phyloP scores from a whole-genome alignment of 352 stramenopile genomes.

The Globisporangium rhizosaccharum region DNA sequence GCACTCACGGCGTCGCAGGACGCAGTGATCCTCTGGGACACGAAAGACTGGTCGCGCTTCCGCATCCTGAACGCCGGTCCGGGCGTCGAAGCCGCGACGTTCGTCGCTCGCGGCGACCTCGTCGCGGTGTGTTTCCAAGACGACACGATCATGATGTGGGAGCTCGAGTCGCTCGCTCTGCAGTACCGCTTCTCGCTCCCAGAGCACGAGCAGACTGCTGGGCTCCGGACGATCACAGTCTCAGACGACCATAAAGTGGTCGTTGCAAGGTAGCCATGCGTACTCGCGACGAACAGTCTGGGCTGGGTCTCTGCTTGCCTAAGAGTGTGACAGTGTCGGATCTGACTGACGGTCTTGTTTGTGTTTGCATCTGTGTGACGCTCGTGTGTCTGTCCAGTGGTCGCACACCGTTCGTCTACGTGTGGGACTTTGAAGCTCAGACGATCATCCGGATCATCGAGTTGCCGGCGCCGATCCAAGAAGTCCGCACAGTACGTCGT shows the following conservation, averaged over 20 bases:
- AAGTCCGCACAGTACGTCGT: slow-evolving; percentile 52
- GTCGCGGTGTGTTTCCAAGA: slow-evolving; percentile 82
- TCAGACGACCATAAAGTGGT: slow-evolving; percentile 74
- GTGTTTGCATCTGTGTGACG: background rate
- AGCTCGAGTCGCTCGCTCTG: slow-evolving; percentile 66
- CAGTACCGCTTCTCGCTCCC: slow-evolving; percentile 68
- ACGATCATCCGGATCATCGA: slow-evolving; percentile 85
- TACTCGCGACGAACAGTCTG: background rate
- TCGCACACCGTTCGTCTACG: slow-evolving; percentile 69
- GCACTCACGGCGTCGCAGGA: slow-evolving; percentile 74
- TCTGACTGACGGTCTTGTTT: background rate
- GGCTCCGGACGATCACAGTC: slow-evolving; percentile 60
- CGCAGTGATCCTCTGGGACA: slow-evolving; percentile 82
- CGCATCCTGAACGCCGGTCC: slow-evolving; percentile 73
- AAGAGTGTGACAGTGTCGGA: background rate
- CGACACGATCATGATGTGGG: slow-evolving; percentile 85
- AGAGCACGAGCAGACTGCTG: slow-evolving; percentile 50
- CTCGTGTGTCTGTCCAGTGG: slow-evolving; percentile 29
- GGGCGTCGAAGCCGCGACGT: slow-evolving; percentile 57
- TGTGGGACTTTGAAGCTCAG: slow-evolving; percentile 81
- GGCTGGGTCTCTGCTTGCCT: background rate
- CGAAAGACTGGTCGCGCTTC: slow-evolving; percentile 77
- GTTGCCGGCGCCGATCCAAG: slow-evolving; percentile 59
- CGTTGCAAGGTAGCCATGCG: slow-evolving; percentile 54
- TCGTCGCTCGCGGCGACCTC: slow-evolving; percentile 50